Percentiles rank a stretch among this genome's conserved stretches.
Evolutionary conservation across 169 alveolate genomes (phyloP).

Genomic region (Plasmodium inui): DNA sequence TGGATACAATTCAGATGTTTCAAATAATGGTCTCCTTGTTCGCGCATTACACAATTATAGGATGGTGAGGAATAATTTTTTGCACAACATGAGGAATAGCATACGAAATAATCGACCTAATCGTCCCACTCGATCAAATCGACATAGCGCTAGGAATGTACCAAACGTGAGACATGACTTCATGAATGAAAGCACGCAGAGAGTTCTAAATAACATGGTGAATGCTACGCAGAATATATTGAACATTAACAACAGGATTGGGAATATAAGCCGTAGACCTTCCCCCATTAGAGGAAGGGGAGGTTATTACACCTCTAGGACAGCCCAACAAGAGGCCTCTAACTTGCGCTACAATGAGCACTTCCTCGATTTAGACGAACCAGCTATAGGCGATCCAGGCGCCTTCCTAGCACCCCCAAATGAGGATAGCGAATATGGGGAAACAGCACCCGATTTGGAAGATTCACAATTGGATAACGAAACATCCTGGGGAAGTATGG

Average conservation of each 20-base stretch:
- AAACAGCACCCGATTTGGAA: neutral
- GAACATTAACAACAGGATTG: slow-evolving; percentile 2
- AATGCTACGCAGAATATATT: slow-evolving; percentile 22
- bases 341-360: neutral
- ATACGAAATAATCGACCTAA: neutral
- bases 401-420: neutral
- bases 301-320: neutral
- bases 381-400: neutral
- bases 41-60: slow-evolving; percentile 41
- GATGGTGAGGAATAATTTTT: slow-evolving; percentile 17
- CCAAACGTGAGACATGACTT: neutral
- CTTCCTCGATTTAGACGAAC: neutral
- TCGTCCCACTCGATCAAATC: neutral
- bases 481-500: neutral
- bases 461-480: neutral
- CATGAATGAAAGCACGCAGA: slow-evolving; percentile 1
- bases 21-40: neutral
- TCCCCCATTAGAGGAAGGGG: neutral
- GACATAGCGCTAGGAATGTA: neutral
- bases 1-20: slow-evolving; percentile 16
- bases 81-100: neutral
- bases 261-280: neutral
- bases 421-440: neutral
- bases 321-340: neutral
- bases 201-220: neutral